Conservation (phyloP, 352 stramenopile species). For the Vaucheria bursata region DNA sequence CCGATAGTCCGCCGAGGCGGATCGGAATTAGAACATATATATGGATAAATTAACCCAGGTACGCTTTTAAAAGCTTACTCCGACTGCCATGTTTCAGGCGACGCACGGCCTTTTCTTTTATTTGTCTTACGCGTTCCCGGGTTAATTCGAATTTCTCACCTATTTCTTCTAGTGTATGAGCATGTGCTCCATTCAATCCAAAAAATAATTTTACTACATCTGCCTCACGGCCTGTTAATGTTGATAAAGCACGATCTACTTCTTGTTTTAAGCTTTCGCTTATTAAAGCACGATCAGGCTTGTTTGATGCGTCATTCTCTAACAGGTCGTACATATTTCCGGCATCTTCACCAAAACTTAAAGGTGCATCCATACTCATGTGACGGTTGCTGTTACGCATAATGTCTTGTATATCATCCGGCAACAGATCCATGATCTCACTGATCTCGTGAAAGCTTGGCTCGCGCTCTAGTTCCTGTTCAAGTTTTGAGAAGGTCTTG, state of each 20-base stretch:
- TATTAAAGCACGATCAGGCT: neutral
- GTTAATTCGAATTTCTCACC: neutral
- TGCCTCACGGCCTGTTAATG: neutral
- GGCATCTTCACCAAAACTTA: neutral
- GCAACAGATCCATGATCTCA: neutral
- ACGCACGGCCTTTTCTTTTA: neutral
- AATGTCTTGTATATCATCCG: too few species aligned
- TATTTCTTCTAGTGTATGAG: neutral
- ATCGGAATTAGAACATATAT: too few species aligned
- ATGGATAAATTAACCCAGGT: too few species aligned
- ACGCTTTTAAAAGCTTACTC: neutral
- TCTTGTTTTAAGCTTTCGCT: neutral
- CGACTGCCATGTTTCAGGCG: neutral
- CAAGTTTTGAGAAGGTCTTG: neutral
- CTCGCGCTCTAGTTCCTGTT: neutral
- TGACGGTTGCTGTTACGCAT: neutral
- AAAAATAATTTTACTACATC: neutral
- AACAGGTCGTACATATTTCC: neutral
- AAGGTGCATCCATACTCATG: neutral
- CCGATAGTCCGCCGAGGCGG: too few species aligned
- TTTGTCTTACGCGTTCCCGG: neutral
- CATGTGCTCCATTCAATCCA: neutral
- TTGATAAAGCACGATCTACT: neutral
- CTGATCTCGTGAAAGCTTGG: neutral
- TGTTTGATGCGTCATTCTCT: neutral